phyloP scores from a whole-genome alignment of 805 yeast genomes.

The Yamadazyma phyllophila region DNA sequence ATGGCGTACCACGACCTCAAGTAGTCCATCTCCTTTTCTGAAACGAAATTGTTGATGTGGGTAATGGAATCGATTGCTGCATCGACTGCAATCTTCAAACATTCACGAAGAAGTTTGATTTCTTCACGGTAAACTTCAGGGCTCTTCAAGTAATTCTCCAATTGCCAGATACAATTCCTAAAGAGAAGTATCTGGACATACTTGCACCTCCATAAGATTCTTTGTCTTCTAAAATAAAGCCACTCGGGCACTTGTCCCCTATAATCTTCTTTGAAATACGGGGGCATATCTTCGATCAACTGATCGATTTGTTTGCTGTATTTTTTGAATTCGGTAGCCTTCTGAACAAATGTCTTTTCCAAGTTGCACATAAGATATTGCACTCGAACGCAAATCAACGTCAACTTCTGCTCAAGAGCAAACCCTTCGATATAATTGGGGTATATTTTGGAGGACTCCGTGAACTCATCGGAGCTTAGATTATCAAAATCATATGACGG shows the following conservation, averaged over 20 bases:
- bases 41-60: constrained; percentile 43
- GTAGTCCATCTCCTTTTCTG: constrained; percentile 34
- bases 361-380: constrained; percentile 1
- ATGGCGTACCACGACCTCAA: constrained; percentile 63
- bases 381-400: background rate
- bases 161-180: constrained; percentile 56
- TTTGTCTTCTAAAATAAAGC: constrained; percentile 51
- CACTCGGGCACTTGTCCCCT: constrained; percentile 41
- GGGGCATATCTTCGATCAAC: constrained; percentile 44
- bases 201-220: constrained; percentile 58
- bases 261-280: constrained; percentile 39
- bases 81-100: constrained; percentile 12
- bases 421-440: constrained; percentile 15
- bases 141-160: constrained; percentile 19
- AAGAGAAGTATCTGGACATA: constrained; percentile 54
- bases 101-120: constrained; percentile 2
- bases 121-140: background rate
- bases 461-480: background rate
- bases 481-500: constrained; percentile 51
- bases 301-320: constrained; percentile 42
- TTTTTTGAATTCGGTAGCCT: constrained; percentile 20
- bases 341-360: constrained; percentile 2
- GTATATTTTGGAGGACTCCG: constrained; percentile 25
- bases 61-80: constrained; percentile 53
- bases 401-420: constrained; percentile 4